These are phyloP conservation scores for Haplographium delicatum DNA, from an alignment of 495 filamentous ascomycete genomes.

Conservation along the genomic window DNA sequence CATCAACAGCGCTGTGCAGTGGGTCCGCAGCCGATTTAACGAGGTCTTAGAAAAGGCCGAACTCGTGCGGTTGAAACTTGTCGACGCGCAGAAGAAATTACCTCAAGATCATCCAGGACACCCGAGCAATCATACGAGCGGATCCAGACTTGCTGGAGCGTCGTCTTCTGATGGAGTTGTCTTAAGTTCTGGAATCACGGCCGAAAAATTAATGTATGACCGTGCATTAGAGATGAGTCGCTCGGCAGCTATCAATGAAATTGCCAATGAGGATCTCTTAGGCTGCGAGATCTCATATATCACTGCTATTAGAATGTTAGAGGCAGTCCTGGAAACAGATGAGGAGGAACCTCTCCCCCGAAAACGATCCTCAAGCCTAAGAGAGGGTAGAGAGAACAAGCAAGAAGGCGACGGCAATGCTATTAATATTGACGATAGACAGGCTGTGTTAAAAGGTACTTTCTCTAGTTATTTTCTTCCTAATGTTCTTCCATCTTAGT, in stretches of 20 bases:
- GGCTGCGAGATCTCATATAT: conserved; percentile 92
- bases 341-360: conserved; percentile 48
- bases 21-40: conserved; percentile 91
- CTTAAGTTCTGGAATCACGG: conserved; percentile 71
- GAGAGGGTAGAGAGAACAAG: conserved; percentile 37
- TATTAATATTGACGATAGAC: conserved; percentile 67
- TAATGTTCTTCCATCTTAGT: conserved; percentile 17
- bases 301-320: conserved; percentile 88
- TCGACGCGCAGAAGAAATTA: conserved; percentile 79
- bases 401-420: conserved; percentile 45
- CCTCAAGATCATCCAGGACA: conserved; percentile 83
- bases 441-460: conserved; percentile 66
- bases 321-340: conserved; percentile 86
- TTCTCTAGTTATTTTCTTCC: conserved; percentile 1
- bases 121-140: conserved; percentile 64
- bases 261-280: conserved; percentile 80
- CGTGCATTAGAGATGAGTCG: conserved; percentile 95
- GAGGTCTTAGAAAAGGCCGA: conserved; percentile 95
- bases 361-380: conserved; percentile 27
- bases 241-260: conserved; percentile 88
- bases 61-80: conserved; percentile 77
- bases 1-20: conserved; percentile 91
- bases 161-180: conserved; percentile 45
- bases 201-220: conserved; percentile 97
- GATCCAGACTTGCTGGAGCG: conserved; percentile 57